Percentiles rank a stretch among this genome's conserved stretches.
phyloP scores from a whole-genome alignment of 129 eudicot genomes.

The Helianthus annuus region HanXRQr2.0-SUNRISE NC_035446.2:169075231-169075730 shows the following conservation, averaged over 20 bases:
- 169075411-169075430: background rate
- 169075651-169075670: no score
- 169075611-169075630: constrained; percentile 14
- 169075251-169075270: background rate
- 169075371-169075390: background rate
- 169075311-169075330: no score
- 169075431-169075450: constrained; percentile 15
- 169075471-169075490: background rate
- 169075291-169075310: background rate
- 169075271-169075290: background rate
- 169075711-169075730: background rate
- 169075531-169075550: constrained; percentile 14
- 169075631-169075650: no score
- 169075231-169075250: background rate
- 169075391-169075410: background rate
- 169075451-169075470: background rate
- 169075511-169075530: background rate
- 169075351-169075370: background rate
- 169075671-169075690: no score
- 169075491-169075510: constrained; percentile 7
- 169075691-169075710: background rate
- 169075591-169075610: constrained; percentile 19
- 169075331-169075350: no score
- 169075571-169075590: constrained; percentile 34
- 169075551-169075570: constrained; percentile 29